These are phyloP conservation scores for Fomitopsis serialis DNA, from an alignment of 768 basidiomycete genomes.

Conservation along the genomic window DNA sequence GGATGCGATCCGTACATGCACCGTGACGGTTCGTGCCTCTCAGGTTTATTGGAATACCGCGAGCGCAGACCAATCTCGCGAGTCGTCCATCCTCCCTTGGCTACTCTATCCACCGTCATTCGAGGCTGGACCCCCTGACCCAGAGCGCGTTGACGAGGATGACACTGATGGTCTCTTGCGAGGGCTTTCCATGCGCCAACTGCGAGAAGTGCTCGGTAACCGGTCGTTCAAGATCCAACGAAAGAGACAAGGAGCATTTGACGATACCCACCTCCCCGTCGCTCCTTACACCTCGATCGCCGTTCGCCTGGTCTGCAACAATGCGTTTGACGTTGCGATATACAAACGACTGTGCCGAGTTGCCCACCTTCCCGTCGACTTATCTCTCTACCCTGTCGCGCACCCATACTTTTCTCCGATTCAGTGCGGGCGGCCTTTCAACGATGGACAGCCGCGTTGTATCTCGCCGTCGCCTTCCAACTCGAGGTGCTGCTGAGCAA, in stretches of 20 bases:
- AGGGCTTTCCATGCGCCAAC: too few relatives aligned
- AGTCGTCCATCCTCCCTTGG: conserved; percentile 33
- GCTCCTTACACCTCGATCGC: conserved; percentile 49
- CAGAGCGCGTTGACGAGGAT: not conserved
- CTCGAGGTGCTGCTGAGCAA: conserved; percentile 37
- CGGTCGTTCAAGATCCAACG: too few relatives aligned
- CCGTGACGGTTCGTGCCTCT: conserved; percentile 39
- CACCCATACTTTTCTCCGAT: conserved; percentile 38
- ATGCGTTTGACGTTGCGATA: conserved; percentile 24
- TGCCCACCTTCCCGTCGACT: conserved; percentile 28
- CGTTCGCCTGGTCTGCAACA: conserved; percentile 43
- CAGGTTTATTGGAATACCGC: conserved; percentile 37
- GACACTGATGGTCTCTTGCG: too few relatives aligned
- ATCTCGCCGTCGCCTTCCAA: conserved; percentile 58
- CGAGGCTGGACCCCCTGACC: conserved; percentile 16
- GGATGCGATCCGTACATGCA: conserved; percentile 16
- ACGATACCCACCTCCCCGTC: conserved; percentile 34
- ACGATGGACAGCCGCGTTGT: conserved; percentile 29
- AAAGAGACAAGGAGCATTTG: conserved; percentile 33
- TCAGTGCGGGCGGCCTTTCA: conserved; percentile 26
- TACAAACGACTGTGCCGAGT: conserved; percentile 35
- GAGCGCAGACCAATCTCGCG: conserved; percentile 22
- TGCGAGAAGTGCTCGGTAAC: too few relatives aligned
- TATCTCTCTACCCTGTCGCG: conserved; percentile 35
- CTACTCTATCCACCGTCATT: conserved; percentile 38